These are phyloP conservation scores for Sonneratia caseolaris DNA, from an alignment of 345 rosid genomes.

Conservation along the genomic window DNA sequence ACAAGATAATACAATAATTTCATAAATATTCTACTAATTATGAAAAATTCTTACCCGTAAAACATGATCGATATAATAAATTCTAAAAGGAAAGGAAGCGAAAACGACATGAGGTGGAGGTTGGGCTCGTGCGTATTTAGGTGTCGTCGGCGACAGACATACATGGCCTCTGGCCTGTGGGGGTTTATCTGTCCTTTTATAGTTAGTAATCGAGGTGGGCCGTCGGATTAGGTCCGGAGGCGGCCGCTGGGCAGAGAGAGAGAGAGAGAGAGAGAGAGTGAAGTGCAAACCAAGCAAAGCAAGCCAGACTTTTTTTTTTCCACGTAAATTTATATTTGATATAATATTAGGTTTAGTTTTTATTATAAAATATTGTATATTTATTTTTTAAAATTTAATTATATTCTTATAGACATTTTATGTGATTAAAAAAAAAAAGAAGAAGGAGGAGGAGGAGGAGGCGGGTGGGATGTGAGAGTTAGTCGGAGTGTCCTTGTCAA, in stretches of 20 bases:
- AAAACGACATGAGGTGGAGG: background rate
- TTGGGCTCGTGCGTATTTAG: background rate
- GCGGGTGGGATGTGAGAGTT: background rate
- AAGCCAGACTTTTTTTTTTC: background rate
- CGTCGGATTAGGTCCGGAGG: background rate
- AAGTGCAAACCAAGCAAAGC: background rate
- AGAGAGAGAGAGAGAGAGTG: background rate
- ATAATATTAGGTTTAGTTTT: background rate
- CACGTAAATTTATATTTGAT: background rate
- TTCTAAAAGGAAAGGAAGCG: no score
- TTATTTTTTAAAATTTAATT: no score
- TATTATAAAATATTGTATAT: no score
- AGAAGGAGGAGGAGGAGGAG: background rate
- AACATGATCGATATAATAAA: background rate
- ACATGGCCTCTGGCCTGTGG: background rate
- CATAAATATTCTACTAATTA: no score
- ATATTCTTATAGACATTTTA: no score
- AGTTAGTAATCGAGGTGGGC: background rate
- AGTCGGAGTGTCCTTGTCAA: slow-evolving; percentile 22
- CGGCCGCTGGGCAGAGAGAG: background rate
- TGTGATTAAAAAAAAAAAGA: no score
- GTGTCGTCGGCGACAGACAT: background rate
- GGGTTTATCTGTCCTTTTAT: background rate
- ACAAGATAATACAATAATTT: no score
- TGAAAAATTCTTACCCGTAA: no score